A percentile compares a stretch with the other conserved stretches of the same genome.
phyloP scores from a whole-genome alignment of 169 alveolate genomes.

The Cystoisospora suis region DNA sequence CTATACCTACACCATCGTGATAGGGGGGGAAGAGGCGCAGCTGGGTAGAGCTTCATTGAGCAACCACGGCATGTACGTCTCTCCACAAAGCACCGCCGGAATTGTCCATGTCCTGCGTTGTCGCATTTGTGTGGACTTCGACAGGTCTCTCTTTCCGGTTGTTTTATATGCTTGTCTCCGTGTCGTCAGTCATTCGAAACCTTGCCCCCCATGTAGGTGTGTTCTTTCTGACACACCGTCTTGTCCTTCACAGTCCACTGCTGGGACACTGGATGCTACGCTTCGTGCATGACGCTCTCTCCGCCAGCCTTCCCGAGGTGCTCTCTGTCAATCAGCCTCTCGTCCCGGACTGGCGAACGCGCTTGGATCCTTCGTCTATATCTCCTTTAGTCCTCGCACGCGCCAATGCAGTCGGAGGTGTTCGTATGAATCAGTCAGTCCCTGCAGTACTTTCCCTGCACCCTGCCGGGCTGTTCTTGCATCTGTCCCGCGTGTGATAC shows the following conservation, averaged over 20 bases:
- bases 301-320: conserved; percentile 41
- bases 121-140: too few species aligned
- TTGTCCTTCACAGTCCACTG: conserved; percentile 36
- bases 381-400: background rate
- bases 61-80: too few species aligned
- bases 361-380: conserved; percentile 12
- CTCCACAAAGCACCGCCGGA: too few species aligned
- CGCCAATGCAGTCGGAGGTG: background rate
- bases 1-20: too few species aligned
- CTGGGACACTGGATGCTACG: conserved; percentile 56
- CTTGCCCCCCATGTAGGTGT: background rate
- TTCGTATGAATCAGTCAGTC: background rate
- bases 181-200: background rate
- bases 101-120: too few species aligned
- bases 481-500: too few species aligned
- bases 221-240: background rate
- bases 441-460: too few species aligned
- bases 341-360: conserved; percentile 12
- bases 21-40: too few species aligned
- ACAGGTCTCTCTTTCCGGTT: background rate
- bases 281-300: conserved; percentile 39
- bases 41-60: too few species aligned
- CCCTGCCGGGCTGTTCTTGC: too few species aligned
- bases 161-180: background rate
- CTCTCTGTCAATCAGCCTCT: background rate